Evolutionary conservation across 1,284 basidiomycete species (phyloP).

Genomic region (Polyporus tsugae): DNA sequence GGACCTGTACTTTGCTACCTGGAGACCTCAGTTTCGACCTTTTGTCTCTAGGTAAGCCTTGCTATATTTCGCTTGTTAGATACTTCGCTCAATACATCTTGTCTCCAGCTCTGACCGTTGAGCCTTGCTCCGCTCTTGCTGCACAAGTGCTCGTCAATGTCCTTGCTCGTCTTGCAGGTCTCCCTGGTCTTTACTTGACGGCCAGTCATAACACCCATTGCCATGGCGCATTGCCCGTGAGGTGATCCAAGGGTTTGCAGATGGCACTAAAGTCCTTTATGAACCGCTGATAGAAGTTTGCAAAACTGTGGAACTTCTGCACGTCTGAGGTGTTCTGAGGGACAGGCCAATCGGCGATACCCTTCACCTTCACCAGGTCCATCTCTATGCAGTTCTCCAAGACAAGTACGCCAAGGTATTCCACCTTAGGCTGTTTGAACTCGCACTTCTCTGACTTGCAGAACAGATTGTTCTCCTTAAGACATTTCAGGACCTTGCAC

Average conservation of each 20-base stretch:
- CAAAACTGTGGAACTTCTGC: conserved; percentile 28
- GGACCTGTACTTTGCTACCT: too few relatives aligned
- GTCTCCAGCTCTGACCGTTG: too few relatives aligned
- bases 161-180: too few relatives aligned
- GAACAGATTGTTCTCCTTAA: conserved; percentile 35
- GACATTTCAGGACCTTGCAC: conserved; percentile 38
- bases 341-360: conserved; percentile 45
- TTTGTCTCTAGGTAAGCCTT: too few relatives aligned
- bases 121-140: too few relatives aligned
- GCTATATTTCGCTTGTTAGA: too few relatives aligned
- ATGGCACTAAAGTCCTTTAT: conserved; percentile 48
- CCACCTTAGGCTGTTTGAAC: conserved; percentile 37
- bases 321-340: conserved; percentile 36
- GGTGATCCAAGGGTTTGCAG: conserved; percentile 39
- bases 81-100: too few relatives aligned
- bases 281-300: conserved; percentile 51
- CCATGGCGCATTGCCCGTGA: conserved; percentile 30
- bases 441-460: conserved; percentile 42
- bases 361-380: conserved; percentile 48
- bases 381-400: conserved; percentile 39
- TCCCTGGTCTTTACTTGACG: too few relatives aligned
- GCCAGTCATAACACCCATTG: too few relatives aligned
- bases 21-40: too few relatives aligned
- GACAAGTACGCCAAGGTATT: conserved; percentile 21
- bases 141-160: too few relatives aligned